Evolutionary conservation across 148 eudicot species (phyloP), one percentile per base, ranked within the genome.

Genomic region (Diospyros kaki): DNA sequence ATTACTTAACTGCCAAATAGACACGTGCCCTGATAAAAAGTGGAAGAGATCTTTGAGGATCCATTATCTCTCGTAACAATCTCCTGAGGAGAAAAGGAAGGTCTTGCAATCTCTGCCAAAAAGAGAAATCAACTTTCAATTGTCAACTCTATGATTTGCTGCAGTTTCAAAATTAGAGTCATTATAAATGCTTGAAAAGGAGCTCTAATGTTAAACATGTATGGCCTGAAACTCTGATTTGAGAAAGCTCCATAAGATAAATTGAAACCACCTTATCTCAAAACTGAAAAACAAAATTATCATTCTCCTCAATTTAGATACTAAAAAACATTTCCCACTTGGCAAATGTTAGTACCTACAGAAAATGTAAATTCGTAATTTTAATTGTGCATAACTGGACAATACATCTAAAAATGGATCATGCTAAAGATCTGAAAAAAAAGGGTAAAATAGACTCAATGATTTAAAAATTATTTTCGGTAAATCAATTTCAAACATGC

Each of bases 41-140:
- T 6, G 97, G 96, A 71, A 94, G 90, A 69, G 98, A 85, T 78
- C 97, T 88, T 62, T 90, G 93, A 66, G 98, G 98, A 79, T 94
- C 86, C 87, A 82, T 64, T 75, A 94, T 68, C 40, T 92, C 98
- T 38, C 89, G 87, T 15, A 87, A 64, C 80, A 92, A 81, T 74
- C 98, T 90, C 81, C 88, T 85, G 52, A 92, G 93, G 66, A 92
- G 91, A 88, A 94, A 94, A 11, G 97, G 93, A 83, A 94, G 98
- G 81, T 94, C 96, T 80, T 79, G 87, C 73, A 92, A 70, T 85
- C 90, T 90, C 97, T 94, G 92, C 58, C 48, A 60, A 63, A 82
- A 42, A 52, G 39, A 75, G 41, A 40, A 61, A 68, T 58, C 28
- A 64, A 28, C 40, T 41, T 42, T 67, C 74, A 75, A 6, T 9